phyloP scores from a whole-genome alignment of 1,139 yeast species.

The Torulaspora globosa region DNA sequence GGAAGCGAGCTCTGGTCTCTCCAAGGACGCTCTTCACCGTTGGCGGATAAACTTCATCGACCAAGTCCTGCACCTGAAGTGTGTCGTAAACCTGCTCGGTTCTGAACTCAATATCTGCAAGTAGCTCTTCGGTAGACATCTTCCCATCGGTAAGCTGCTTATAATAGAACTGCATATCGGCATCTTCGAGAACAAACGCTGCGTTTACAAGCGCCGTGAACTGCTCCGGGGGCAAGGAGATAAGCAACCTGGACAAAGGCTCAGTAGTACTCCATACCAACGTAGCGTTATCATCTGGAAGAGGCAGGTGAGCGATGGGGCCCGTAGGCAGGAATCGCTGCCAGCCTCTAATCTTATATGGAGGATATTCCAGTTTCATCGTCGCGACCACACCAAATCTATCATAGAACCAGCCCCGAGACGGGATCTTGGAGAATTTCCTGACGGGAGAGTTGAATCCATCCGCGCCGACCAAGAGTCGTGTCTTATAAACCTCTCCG shows the following conservation, averaged over 20 bases:
- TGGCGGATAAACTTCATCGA: constrained; percentile 64
- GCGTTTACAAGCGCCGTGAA: constrained; percentile 78
- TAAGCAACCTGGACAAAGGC: constrained; percentile 60
- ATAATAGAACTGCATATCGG: constrained; percentile 74
- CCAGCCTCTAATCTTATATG: constrained; percentile 74
- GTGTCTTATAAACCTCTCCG: constrained; percentile 61
- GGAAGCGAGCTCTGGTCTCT: constrained; percentile 80
- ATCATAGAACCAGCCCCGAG: constrained; percentile 89
- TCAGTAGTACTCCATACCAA: constrained; percentile 92
- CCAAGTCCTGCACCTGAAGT: constrained; percentile 40
- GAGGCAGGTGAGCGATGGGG: constrained; percentile 85
- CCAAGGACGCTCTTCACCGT: constrained; percentile 55
- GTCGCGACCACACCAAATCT: constrained; percentile 92
- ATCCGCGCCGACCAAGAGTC: constrained; percentile 89
- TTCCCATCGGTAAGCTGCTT: constrained; percentile 46
- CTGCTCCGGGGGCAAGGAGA: constrained; percentile 54
- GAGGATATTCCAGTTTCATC: constrained; percentile 66
- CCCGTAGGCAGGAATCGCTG: constrained; percentile 91
- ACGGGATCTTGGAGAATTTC: constrained; percentile 69
- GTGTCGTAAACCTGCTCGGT: constrained; percentile 45
- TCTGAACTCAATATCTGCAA: constrained; percentile 74
- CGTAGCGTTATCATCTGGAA: constrained; percentile 81
- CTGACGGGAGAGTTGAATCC: constrained; percentile 95
- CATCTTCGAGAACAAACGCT: constrained; percentile 70
- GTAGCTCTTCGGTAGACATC: constrained; percentile 44